Evolutionary conservation across 768 basidiomycete species (phyloP).

Genomic region (Leccinum longicurvipes): DNA sequence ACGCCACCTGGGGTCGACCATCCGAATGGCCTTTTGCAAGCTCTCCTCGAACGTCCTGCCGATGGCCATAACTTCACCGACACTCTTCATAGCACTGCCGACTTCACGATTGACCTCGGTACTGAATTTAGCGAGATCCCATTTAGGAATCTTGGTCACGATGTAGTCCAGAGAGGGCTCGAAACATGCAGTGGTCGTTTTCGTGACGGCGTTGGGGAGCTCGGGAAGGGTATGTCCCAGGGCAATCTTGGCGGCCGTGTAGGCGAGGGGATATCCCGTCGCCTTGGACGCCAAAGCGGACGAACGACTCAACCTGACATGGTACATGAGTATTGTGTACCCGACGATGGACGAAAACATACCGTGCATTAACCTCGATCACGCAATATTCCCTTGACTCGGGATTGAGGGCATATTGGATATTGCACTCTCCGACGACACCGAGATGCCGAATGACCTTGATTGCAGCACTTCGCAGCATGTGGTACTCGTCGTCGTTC

Average conservation of each 20-base stretch:
- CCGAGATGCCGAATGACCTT: constrained; percentile 92
- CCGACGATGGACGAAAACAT: not conserved
- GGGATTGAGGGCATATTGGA: constrained; percentile 97
- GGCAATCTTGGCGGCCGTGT: constrained; percentile 98
- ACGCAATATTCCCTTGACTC: constrained; percentile 92
- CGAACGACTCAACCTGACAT: constrained; percentile 68
- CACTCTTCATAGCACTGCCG: constrained; percentile 98
- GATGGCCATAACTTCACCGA: constrained; percentile 99
- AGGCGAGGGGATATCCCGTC: constrained; percentile 97
- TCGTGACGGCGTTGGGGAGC: constrained; percentile 97
- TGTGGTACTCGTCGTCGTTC: constrained; percentile 98
- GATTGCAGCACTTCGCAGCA: constrained; percentile 96
- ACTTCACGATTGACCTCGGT: constrained; percentile 90
- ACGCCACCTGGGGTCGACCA: constrained; percentile 94
- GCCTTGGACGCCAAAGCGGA: constrained; percentile 98
- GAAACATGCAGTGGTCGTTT: constrained; percentile 98
- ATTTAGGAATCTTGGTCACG: constrained; percentile 99
- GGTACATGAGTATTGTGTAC: not conserved
- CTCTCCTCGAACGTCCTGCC: constrained; percentile 99
- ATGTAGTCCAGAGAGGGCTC: constrained; percentile 99
- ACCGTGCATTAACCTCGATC: constrained; percentile 96
- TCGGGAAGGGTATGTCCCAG: constrained; percentile 97
- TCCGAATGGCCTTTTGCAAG: constrained; percentile 96
- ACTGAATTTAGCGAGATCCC: constrained; percentile 98
- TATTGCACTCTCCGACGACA: constrained; percentile 94